A percentile compares a stretch with the other conserved stretches of the same genome.
phyloP scores from a whole-genome alignment of 441 rosid genomes.

The Pelargonium myrrhifolium region DNA sequence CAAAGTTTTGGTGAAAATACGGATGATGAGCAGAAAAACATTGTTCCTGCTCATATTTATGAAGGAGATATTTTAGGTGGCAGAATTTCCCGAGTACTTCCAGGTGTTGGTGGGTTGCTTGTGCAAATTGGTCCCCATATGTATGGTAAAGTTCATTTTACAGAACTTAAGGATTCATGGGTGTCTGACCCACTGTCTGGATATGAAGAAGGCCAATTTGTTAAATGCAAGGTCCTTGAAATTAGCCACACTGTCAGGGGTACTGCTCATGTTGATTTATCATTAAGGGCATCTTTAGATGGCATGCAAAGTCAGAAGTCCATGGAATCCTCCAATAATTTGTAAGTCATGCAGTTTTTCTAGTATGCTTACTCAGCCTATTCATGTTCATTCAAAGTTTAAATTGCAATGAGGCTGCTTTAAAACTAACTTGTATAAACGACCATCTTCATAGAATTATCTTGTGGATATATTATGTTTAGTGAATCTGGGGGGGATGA shows the following conservation, averaged over 20 bases:
- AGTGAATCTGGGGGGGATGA: too few species aligned
- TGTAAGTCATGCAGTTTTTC: conserved; percentile 40
- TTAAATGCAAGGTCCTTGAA: conserved; percentile 90
- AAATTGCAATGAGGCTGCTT: too few species aligned
- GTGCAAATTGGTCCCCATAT: conserved; percentile 80
- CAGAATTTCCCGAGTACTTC: conserved; percentile 64
- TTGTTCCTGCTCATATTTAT: conserved; percentile 40
- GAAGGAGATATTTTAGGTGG: conserved; percentile 86
- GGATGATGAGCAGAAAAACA: conserved; percentile 25
- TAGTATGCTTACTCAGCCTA: background rate
- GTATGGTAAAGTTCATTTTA: conserved; percentile 82
- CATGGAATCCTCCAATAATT: conserved; percentile 30
- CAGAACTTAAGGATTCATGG: conserved; percentile 75
- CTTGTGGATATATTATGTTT: too few species aligned
- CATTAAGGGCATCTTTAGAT: conserved; percentile 53
- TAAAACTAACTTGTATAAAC: too few species aligned
- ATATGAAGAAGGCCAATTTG: conserved; percentile 72
- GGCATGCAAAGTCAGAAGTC: conserved; percentile 47
- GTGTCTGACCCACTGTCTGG: conserved; percentile 65
- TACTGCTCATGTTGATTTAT: conserved; percentile 66
- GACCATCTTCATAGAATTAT: too few species aligned
- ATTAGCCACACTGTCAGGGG: conserved; percentile 56
- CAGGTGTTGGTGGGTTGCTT: conserved; percentile 77
- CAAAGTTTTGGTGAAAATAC: conserved; percentile 19
- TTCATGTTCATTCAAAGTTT: background rate